Base-by-base conservation (phyloP, 352 stramenopile genomes). In the Poterioochromonas sp. region DNA sequence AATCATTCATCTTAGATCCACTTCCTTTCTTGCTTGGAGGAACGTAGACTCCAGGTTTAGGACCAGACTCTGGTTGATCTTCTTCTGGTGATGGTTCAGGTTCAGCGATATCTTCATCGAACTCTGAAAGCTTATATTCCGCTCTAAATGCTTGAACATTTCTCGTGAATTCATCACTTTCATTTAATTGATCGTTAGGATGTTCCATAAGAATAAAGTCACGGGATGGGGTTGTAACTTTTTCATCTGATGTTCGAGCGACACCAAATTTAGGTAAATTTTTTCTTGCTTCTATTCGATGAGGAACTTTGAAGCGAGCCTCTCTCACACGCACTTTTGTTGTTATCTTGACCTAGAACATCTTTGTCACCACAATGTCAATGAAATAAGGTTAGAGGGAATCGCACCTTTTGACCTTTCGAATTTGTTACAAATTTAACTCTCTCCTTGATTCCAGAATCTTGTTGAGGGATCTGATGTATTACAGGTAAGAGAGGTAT, bases 131-230 rank as follows among this genome's bases (percentile, higher is more conserved):
- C 26, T 35, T 40, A 26, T 5, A 39, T 40, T 11, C 15, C 5
- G 5, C 15, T 37, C 26, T 68, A 5, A 11, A 40, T 32, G 29
- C 29, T 26, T 11, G 5, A n/a, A n/a, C 26, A 8, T 74, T 74
- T 5, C 8, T 20, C 1, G 65, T 20, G 29, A 54, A 34, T 26
- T 74, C 65, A n/a, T 34, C 41, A 35, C 53, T 37, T 37, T 74
- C 65, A 3, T 11, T 54, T 34, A 54, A 1, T 54, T 51, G 39
- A 54, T 74, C 65, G 37, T 74, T 22, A 39, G 65, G 65, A 74
- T 74, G 65, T 54, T 74, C 65, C 41, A 74, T 74, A 1, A 26
- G 37, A 35, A 74, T 34, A 54, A 74, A 74, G 65, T 74, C 65
- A 58, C 2, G 39, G 8, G 65, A 74, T 5, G 2, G 65, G 2